Percentiles rank a stretch among this genome's conserved stretches.
These are phyloP conservation scores for Hygrophoropsis aurantiaca DNA, from an alignment of 768 basidiomycete species.

Conservation along the genomic window DNA sequence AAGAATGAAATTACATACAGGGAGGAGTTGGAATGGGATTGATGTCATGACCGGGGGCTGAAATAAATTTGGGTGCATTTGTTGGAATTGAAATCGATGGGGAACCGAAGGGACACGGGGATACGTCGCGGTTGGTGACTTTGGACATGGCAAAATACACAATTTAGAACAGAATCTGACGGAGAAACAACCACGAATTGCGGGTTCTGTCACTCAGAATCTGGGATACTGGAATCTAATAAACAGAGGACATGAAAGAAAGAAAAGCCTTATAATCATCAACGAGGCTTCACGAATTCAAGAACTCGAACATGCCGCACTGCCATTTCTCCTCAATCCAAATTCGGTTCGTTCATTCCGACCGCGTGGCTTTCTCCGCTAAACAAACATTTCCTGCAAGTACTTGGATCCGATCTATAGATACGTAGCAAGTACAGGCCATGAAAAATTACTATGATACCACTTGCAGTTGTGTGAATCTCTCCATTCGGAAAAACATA, in stretches of 20 bases:
- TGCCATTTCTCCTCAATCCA: constrained; percentile 3
- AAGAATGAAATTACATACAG: constrained; percentile 17
- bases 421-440: no score
- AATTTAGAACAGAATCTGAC: constrained; percentile 8
- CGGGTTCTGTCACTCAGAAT: constrained; percentile 1
- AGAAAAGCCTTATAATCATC: no score
- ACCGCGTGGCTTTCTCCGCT: no score
- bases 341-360: constrained; percentile 5
- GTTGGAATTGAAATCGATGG: constrained; percentile 12
- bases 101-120: constrained; percentile 15
- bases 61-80: constrained; percentile 10
- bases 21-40: background rate
- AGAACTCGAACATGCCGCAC: constrained; percentile 21
- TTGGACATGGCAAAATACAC: constrained; percentile 27
- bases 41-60: constrained; percentile 21
- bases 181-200: constrained; percentile 6
- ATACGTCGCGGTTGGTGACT: constrained; percentile 14
- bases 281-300: constrained; percentile 18
- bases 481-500: no score
- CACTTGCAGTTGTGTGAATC: no score
- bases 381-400: constrained; percentile 8
- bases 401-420: background rate
- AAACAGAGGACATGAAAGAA: constrained; percentile 30
- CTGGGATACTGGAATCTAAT: constrained; percentile 24
- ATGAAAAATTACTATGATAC: no score